Percentiles rank a stretch among this genome's conserved stretches.
Conservation (phyloP, 371 early-diverging fungal genomes). For the Dichotomocladium elegans region DNA sequence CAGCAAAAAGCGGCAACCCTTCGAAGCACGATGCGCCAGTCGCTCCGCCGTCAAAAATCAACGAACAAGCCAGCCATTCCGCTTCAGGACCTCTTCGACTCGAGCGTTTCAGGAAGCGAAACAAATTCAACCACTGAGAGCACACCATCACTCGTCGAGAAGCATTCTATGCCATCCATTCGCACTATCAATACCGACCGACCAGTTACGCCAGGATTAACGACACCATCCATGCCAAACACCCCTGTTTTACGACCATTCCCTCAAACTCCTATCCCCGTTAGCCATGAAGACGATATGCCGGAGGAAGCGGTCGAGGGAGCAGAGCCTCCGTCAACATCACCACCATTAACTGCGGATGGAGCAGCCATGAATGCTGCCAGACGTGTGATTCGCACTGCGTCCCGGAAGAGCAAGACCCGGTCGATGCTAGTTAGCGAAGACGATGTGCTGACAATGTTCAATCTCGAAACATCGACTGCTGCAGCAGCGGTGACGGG, state of each 20-base stretch:
- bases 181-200: neutral
- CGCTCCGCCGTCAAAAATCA: constrained; percentile 22
- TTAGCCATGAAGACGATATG: neutral
- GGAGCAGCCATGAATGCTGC: constrained; percentile 14
- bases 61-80: constrained; percentile 12
- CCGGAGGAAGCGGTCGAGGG: neutral
- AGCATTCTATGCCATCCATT: too few species aligned
- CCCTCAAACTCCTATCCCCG: neutral
- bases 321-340: neutral
- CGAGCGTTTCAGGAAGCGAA: neutral
- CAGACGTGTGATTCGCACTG: constrained; percentile 21
- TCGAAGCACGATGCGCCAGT: constrained; percentile 16
- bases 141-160: neutral
- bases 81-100: constrained; percentile 9
- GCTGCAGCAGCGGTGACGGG: constrained; percentile 26
- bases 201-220: neutral
- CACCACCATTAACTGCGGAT: neutral
- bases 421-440: constrained; percentile 24
- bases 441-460: constrained; percentile 21
- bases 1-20: constrained; percentile 17
- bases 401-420: constrained; percentile 24
- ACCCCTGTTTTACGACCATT: neutral
- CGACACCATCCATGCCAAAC: neutral
- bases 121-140: neutral
- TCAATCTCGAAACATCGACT: constrained; percentile 4